phyloP scores from a whole-genome alignment of 495 filamentous ascomycete species.

The Podospora fimiseda region DNA sequence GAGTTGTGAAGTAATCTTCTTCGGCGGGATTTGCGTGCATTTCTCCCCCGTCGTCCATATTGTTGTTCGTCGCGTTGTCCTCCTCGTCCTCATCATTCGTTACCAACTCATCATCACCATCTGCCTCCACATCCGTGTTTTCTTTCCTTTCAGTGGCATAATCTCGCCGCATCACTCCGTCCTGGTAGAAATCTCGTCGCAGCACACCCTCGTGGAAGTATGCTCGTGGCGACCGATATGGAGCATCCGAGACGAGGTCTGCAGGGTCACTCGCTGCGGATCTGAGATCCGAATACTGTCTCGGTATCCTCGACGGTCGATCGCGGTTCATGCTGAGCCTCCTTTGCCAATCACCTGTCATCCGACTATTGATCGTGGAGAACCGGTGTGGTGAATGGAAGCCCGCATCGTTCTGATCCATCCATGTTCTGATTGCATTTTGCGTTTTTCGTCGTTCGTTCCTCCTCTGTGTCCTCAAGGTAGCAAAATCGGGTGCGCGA shows the following conservation, averaged over 20 bases:
- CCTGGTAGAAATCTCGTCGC: background rate
- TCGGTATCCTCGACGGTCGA: conserved; percentile 29
- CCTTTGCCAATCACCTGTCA: conserved; percentile 32
- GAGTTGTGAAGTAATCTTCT: conserved; percentile 46
- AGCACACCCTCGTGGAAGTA: conserved; percentile 16
- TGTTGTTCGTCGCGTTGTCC: conserved; percentile 29
- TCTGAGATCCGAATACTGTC: conserved; percentile 41
- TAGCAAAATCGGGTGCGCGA: conserved; percentile 38
- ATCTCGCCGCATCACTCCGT: conserved; percentile 20
- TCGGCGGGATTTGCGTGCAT: conserved; percentile 19
- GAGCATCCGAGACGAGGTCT: conserved; percentile 42
- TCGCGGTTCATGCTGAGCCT: conserved; percentile 40
- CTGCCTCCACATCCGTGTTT: conserved; percentile 69
- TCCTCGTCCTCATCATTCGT: conserved; percentile 62
- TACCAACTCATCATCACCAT: conserved; percentile 87
- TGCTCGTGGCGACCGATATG: conserved; percentile 26
- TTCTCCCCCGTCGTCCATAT: conserved; percentile 5
- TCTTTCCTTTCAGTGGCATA: conserved; percentile 34
- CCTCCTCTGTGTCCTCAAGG: conserved; percentile 42
- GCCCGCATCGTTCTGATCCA: conserved; percentile 64
- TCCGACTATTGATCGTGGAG: conserved; percentile 41
- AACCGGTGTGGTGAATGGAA: conserved; percentile 52
- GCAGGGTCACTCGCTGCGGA: conserved; percentile 51
- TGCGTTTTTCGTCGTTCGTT: conserved; percentile 59
- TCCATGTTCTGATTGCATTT: conserved; percentile 77